Base-by-base conservation (phyloP, 2,329 filamentous ascomycete genomes). In the Aspergillus udagawae region DNA sequence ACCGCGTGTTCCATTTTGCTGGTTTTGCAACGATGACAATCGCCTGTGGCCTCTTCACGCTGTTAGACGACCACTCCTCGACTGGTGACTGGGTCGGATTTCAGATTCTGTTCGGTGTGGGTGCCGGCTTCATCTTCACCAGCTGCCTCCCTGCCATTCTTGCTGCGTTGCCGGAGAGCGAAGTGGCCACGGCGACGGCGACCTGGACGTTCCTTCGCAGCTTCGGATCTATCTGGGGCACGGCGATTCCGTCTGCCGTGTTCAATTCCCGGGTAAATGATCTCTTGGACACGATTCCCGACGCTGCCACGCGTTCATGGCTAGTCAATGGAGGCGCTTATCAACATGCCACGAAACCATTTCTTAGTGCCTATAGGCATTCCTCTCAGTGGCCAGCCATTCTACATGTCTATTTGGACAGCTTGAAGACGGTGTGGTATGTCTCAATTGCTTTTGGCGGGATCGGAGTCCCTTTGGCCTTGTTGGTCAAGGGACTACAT, bases 341-440 rank as follows among this genome's bases (percentile, higher is more conserved):
- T 53, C 52, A 56, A 8, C 50, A 60, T 45, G 66, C 65, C 9
- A 63, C 52, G 2, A 47, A 49, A 9, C 44, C 32, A 17, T 54
- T 60, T 14, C 45, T 61, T 9, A 20, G 25, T 9, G 23, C 28
- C n/a, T 35, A 55, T 5, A 27, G 28, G 0, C 12, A 58, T 20
- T 29, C 49, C 7, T 45, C 51, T 1, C 38, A 2, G 1, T 32
- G 60, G 1, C 42, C 41, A 28, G 51, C 51, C 0, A 71, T 79
- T 3, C 56, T 72, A 1, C 52, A 58, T 1, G 69, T 71, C 0
- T 79, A 74, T 55, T 65, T 67, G 0, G 58, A 70, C 32, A 67
- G 70, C 1, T 60, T 79, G 44, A 70, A 65, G 49, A 60, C 61
- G n/a, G 69, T 77, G 1, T 80, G 77, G 73, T 60, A 73, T 3